A percentile compares a stretch with the other conserved stretches of the same genome.
Evolutionary conservation across 805 yeast species (phyloP).

Genomic region (Spathaspora sp.): DNA sequence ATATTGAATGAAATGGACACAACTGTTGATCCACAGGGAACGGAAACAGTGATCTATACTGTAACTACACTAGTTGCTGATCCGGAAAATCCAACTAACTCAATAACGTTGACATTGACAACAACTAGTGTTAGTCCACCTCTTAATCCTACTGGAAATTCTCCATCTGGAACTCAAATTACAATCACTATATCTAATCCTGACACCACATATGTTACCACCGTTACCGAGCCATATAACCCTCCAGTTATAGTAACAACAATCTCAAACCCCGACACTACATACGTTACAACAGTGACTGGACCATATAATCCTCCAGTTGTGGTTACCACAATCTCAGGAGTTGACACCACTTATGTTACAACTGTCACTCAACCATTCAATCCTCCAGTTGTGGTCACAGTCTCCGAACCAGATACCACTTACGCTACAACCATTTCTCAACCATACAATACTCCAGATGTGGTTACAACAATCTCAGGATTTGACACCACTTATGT

Average conservation of each 20-base stretch:
- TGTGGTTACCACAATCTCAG: background rate
- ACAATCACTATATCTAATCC: background rate
- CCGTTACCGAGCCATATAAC: background rate
- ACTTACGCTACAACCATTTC: too few relatives aligned
- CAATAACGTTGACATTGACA: background rate
- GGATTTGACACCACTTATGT: too few relatives aligned
- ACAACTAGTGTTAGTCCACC: background rate
- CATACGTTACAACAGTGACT: background rate
- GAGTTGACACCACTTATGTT: background rate
- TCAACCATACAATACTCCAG: too few relatives aligned
- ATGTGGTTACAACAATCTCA: too few relatives aligned
- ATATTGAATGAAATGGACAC: background rate
- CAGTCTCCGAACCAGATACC: too few relatives aligned
- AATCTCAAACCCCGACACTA: background rate
- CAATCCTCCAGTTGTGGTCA: too few relatives aligned
- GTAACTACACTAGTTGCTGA: background rate
- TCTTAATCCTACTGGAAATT: background rate
- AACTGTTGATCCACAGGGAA: background rate
- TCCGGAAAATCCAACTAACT: background rate
- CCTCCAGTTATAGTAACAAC: background rate
- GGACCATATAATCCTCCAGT: background rate
- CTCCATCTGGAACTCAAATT: too few relatives aligned
- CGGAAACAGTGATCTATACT: background rate
- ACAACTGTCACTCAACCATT: background rate
- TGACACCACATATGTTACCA: background rate